Base-by-base conservation (phyloP, 2,329 filamentous ascomycete genomes). In the Biscogniauxia marginata region DNA sequence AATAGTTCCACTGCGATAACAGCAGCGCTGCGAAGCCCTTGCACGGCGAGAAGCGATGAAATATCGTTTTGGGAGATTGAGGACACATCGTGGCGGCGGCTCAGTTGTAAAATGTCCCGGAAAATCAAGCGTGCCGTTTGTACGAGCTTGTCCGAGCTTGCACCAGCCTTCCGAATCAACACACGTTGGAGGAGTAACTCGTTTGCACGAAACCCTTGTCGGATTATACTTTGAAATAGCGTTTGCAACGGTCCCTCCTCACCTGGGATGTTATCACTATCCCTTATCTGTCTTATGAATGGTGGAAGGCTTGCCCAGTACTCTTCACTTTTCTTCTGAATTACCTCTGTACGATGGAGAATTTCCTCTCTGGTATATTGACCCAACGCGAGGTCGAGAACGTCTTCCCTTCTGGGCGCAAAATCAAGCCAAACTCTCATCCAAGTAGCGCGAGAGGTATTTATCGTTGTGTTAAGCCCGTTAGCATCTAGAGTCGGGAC, bases 1-100 rank as follows among this genome's bases (percentile, higher is more conserved):
- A 73, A 58, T 48, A 74, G 56, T 57, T 73, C 71, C 22, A 72
- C 67, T 16, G 71, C 71, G 30, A 74, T 65, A 39, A 74, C 70
- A 4, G 69, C 68, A 1, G 69, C 71, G 59, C 71, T 68, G 4
- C 71, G 63, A 49, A 74, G 55, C 19, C 71, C 71, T 47, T 72
- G 69, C 3, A 68, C 57, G 21, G 67, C 67, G 16, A 73, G 65
- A 7, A 72, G 60, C 7, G 62, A 58, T 7, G 62, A 66, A n/a
- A 71, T 67, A 52, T 69, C 66, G 18, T 62, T 63, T 53, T 69
- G 65, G 23, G 69, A 66, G 22, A 67, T 53, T 2, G 65, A 61
- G 2, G 63, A 62, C 24, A 74, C 51, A 52, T 73, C 71, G 20
- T 67, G 64, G 6, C 70, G 69, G 30, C 67, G 65, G 25, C 63